Conservation (phyloP, 306 rosid genomes). For the Dalbergia oliveri region DNA sequence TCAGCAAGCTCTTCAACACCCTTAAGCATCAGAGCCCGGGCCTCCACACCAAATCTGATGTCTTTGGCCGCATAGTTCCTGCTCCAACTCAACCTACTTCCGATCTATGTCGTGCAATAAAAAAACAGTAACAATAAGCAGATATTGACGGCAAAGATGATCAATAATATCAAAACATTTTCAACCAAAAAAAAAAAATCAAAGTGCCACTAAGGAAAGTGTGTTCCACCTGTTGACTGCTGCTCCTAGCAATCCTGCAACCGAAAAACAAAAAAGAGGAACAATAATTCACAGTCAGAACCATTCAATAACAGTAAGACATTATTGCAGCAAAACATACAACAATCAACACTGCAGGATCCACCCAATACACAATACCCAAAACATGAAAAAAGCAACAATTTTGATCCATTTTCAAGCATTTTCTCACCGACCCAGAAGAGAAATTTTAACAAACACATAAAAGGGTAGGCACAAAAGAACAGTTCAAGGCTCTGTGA, state of each 20-base stretch:
- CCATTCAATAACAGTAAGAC: neutral
- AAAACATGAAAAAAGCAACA: neutral
- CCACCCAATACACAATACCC: constrained; percentile 27
- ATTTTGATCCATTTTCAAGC: constrained; percentile 14
- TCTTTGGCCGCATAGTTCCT: constrained; percentile 96
- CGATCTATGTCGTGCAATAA: constrained; percentile 57
- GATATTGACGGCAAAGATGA: neutral
- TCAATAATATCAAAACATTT: constrained; percentile 3
- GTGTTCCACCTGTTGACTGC: constrained; percentile 71
- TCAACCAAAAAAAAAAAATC: neutral
- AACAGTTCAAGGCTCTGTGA: neutral
- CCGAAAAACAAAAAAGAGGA: neutral
- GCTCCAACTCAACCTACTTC: constrained; percentile 78
- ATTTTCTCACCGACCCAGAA: neutral
- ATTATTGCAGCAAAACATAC: neutral
- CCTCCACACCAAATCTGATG: constrained; percentile 92
- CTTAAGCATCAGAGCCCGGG: constrained; percentile 94
- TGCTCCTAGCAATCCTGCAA: constrained; percentile 71
- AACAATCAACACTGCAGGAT: constrained; percentile 28
- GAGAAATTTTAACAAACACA: neutral
- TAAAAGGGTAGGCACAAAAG: neutral
- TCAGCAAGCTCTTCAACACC: constrained; percentile 99
- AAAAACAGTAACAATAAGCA: constrained; percentile 1
- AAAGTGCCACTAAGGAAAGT: neutral
- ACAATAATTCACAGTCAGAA: constrained; percentile 3